Conservation (phyloP, 352 stramenopile genomes). For the Phytophthora sojae region DNA sequence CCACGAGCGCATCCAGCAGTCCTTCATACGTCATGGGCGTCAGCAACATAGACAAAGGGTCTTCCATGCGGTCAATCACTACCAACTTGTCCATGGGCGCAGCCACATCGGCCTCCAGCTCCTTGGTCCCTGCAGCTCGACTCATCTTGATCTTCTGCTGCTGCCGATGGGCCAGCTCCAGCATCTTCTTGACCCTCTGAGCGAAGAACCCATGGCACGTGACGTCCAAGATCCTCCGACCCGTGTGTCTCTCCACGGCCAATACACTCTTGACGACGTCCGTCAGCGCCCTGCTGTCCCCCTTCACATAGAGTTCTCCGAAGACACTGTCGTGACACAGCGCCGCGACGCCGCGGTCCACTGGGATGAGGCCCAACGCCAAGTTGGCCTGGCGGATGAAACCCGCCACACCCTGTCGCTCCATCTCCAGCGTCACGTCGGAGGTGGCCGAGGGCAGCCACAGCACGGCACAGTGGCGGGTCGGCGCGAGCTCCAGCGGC, state of each 20-base stretch:
- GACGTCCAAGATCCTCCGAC: constrained; percentile 45
- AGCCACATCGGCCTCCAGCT: constrained; percentile 11
- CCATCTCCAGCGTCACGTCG: constrained; percentile 77
- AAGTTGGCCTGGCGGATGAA: constrained; percentile 65
- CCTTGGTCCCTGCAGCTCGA: constrained; percentile 4
- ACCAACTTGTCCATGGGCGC: constrained; percentile 62
- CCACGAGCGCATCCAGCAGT: constrained; percentile 73
- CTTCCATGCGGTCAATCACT: constrained; percentile 80
- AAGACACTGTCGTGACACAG: constrained; percentile 77
- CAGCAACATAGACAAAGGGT: constrained; percentile 83
- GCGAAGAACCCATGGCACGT: constrained; percentile 65
- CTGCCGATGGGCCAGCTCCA: constrained; percentile 61
- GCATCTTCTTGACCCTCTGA: constrained; percentile 63
- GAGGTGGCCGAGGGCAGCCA: constrained; percentile 70
- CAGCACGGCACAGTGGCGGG: constrained; percentile 50
- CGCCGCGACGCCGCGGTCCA: constrained; percentile 62
- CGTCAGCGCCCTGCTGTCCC: constrained; percentile 63
- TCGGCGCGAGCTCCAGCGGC: constrained; percentile 35
- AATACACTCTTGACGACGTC: constrained; percentile 72
- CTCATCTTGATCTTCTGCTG: constrained; percentile 43
- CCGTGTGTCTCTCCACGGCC: constrained; percentile 59
- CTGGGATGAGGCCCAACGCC: constrained; percentile 61
- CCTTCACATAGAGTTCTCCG: constrained; percentile 75
- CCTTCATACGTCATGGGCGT: constrained; percentile 89
- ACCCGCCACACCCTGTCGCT: constrained; percentile 68